Conservation (phyloP, 2,329 filamentous ascomycete species). For the Podosphaera xanthii region DNA sequence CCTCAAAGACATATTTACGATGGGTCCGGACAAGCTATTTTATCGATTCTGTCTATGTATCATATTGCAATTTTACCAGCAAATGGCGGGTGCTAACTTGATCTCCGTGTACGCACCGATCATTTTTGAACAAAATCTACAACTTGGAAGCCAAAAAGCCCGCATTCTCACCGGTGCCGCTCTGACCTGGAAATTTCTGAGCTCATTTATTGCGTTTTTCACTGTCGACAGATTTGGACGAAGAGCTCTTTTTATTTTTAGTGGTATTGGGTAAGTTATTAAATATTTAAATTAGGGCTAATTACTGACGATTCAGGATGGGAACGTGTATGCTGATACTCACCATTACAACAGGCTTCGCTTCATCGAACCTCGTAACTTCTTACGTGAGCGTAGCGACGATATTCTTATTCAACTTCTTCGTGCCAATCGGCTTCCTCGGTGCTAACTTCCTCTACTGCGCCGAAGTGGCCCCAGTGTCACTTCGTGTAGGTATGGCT, state of each 20-base stretch:
- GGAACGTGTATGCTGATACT: conserved; percentile 29
- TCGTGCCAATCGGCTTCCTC: conserved; percentile 37
- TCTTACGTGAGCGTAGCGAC: conserved; percentile 30
- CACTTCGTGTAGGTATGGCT: conserved; percentile 36
- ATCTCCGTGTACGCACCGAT: conserved; percentile 27
- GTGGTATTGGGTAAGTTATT: conserved; percentile 21
- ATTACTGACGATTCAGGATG: conserved; percentile 18
- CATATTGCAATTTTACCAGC: conserved; percentile 40
- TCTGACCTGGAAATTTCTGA: conserved; percentile 32
- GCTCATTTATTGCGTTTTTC: conserved; percentile 22
- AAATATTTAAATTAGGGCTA: conserved; percentile 21
- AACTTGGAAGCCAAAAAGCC: conserved; percentile 22
- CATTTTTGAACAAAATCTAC: conserved; percentile 30
- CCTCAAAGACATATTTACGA: conserved; percentile 49
- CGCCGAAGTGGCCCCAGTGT: conserved; percentile 47
- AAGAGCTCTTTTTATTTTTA: conserved; percentile 34
- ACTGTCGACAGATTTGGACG: conserved; percentile 41
- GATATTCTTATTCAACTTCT: conserved; percentile 36
- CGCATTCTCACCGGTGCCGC: conserved; percentile 25
- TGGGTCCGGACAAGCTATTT: conserved; percentile 36
- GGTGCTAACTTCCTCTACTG: conserved; percentile 52
- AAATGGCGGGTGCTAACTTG: conserved; percentile 23
- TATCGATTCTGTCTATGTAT: conserved; percentile 49
- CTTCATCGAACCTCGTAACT: conserved; percentile 25
- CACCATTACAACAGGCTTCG: conserved; percentile 27